A percentile compares a stretch with the other conserved stretches of the same genome.
Evolutionary conservation across 768 basidiomycete genomes (phyloP).

Genomic region (Boletus sp.): DNA sequence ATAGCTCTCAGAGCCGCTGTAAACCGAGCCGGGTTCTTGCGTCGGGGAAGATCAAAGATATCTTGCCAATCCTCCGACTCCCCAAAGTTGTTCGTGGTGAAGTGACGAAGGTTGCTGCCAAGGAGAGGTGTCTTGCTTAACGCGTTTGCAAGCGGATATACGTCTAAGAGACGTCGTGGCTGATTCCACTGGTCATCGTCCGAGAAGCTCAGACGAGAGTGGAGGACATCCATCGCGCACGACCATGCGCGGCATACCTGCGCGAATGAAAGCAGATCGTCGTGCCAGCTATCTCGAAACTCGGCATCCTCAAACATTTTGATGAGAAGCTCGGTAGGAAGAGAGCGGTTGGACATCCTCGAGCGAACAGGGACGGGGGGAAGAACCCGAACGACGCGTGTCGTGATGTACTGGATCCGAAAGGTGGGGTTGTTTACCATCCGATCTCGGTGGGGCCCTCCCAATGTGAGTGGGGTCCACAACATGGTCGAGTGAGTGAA

Average conservation of each 20-base stretch:
- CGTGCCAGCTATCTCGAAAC: constrained; percentile 16
- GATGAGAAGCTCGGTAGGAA: constrained; percentile 21
- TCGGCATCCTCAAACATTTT: constrained; percentile 19
- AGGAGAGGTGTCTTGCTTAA: constrained; percentile 14
- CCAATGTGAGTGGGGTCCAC: constrained; percentile 4
- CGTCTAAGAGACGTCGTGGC: constrained; percentile 8
- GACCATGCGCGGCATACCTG: constrained; percentile 24
- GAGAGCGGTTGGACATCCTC: constrained; percentile 6
- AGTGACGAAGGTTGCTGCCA: constrained; percentile 6
- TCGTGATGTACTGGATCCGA: constrained; percentile 18
- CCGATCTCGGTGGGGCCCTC: not conserved
- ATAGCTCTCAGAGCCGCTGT: constrained; percentile 18
- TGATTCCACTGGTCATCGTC: constrained; percentile 1
- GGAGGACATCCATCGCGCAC: constrained; percentile 23
- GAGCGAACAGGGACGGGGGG: constrained; percentile 1
- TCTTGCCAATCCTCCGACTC: constrained; percentile 3
- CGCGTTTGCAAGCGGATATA: constrained; percentile 15
- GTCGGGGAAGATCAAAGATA: not conserved
- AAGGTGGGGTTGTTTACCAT: constrained; percentile 6
- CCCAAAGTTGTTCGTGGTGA: constrained; percentile 18
- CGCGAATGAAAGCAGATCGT: constrained; percentile 24
- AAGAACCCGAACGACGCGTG: constrained; percentile 20
- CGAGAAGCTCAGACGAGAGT: constrained; percentile 13
- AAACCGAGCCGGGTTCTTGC: constrained; percentile 2
- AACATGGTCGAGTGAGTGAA: constrained; percentile 24